Conservation (phyloP, 1,284 basidiomycete species). For the Pholiota adiposa region DNA sequence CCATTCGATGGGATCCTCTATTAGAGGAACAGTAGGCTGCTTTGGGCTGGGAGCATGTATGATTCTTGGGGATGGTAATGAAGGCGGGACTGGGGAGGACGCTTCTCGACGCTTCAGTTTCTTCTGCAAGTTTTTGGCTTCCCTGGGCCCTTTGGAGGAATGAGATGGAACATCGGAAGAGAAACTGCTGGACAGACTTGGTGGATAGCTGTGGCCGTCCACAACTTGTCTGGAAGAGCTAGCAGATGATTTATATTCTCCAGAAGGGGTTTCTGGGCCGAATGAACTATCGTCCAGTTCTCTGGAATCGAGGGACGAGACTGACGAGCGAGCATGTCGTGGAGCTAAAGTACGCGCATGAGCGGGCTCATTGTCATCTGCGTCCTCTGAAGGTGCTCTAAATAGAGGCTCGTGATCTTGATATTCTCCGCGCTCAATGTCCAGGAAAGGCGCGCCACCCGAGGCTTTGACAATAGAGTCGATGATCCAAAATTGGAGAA, state of each 20-base stretch:
- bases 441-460: conserved; percentile 36
- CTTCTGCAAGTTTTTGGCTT: conserved; percentile 40
- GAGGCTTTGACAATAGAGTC: conserved; percentile 85
- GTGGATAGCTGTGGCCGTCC: conserved; percentile 64
- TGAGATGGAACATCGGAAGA: conserved; percentile 40
- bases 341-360: conserved; percentile 46
- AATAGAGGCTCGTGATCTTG: conserved; percentile 66
- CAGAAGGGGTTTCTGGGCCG: conserved; percentile 32
- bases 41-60: conserved; percentile 21
- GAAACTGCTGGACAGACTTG: conserved; percentile 48
- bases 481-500: conserved; percentile 88
- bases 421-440: conserved; percentile 39
- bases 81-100: conserved; percentile 42
- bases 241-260: conserved; percentile 38
- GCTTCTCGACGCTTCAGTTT: conserved; percentile 44
- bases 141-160: conserved; percentile 33
- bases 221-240: conserved; percentile 31
- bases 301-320: conserved; percentile 31
- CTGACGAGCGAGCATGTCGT: conserved; percentile 37
- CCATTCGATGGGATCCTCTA: conserved; percentile 43
- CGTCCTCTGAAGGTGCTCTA: conserved; percentile 50
- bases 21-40: conserved; percentile 17
- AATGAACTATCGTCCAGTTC: conserved; percentile 28
- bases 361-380: conserved; percentile 48
- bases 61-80: conserved; percentile 25